Conservation (phyloP, 768 basidiomycete species). For the Termitomyces sp. region DNA sequence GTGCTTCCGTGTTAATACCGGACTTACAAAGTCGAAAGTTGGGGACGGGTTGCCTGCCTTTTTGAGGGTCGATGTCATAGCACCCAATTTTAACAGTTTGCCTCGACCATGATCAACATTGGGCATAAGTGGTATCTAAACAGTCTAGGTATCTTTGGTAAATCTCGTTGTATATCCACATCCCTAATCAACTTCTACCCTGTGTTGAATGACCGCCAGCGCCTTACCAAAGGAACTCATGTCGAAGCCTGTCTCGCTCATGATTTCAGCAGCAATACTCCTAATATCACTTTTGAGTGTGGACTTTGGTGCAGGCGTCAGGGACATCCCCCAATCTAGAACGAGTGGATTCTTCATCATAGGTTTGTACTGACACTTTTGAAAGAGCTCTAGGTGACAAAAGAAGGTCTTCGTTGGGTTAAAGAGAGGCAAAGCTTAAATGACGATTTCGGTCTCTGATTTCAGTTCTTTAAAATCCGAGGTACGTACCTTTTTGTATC, state of each 20-base stretch:
- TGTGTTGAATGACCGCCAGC: constrained; percentile 8
- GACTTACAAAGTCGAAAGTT: too few species aligned
- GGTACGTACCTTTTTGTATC: constrained; percentile 39
- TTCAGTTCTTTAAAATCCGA: not conserved
- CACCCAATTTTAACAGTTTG: too few species aligned
- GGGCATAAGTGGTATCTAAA: not conserved
- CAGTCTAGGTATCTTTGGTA: not conserved
- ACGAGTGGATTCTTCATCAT: constrained; percentile 36
- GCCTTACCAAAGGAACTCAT: constrained; percentile 12
- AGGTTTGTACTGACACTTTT: constrained; percentile 36
- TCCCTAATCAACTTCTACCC: not conserved
- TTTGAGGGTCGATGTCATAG: too few species aligned
- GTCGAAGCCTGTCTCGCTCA: constrained; percentile 17
- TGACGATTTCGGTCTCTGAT: not conserved
- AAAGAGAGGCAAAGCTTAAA: constrained; percentile 50
- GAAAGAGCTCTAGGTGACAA: constrained; percentile 44
- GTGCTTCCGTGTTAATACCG: too few species aligned
- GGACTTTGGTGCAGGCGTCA: not conserved
- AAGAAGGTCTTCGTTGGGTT: constrained; percentile 44
- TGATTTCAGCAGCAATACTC: constrained; percentile 8
- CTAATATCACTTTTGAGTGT: not conserved
- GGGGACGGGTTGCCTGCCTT: too few species aligned
- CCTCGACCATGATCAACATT: not conserved
- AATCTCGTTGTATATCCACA: not conserved
- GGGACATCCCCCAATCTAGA: constrained; percentile 26